These are phyloP conservation scores for Avicennia marina DNA, from an alignment of 257 asterid species.

Conservation along the genomic window DNA sequence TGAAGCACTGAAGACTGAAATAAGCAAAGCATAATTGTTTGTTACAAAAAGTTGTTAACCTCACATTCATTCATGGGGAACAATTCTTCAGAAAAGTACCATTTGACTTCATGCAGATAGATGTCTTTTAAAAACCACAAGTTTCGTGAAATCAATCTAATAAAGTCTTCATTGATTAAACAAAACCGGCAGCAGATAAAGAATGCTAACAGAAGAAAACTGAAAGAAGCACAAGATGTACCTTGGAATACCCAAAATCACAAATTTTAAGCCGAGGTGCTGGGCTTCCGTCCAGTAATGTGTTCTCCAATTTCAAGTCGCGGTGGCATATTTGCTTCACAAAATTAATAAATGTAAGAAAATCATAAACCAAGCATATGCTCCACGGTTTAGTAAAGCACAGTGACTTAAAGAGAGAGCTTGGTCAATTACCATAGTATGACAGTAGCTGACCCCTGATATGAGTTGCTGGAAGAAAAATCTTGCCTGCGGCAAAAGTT, in stretches of 20 bases:
- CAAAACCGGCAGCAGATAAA: no score
- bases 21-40: conserved; percentile 7
- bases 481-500: conserved; percentile 55
- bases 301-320: conserved; percentile 90
- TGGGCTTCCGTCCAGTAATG: conserved; percentile 89
- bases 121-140: no score
- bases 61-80: no score
- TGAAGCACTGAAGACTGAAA: conserved; percentile 94
- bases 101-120: no score
- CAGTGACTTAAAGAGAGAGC: neutral
- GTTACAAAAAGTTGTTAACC: no score
- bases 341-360: conserved; percentile 1
- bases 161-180: no score
- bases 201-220: no score
- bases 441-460: conserved; percentile 98
- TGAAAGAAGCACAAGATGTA: conserved; percentile 19
- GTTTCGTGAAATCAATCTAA: no score
- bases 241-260: conserved; percentile 99
- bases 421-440: conserved; percentile 67
- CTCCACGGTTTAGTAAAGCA: neutral
- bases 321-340: conserved; percentile 97
- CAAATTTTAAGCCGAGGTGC: conserved; percentile 95
- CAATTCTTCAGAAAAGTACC: neutral
- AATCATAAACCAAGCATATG: neutral
- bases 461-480: conserved; percentile 97